Percentiles rank a stretch among this genome's conserved stretches.
phyloP scores from a whole-genome alignment of 257 asterid genomes.

The Thymus mandschuricus region DNA sequence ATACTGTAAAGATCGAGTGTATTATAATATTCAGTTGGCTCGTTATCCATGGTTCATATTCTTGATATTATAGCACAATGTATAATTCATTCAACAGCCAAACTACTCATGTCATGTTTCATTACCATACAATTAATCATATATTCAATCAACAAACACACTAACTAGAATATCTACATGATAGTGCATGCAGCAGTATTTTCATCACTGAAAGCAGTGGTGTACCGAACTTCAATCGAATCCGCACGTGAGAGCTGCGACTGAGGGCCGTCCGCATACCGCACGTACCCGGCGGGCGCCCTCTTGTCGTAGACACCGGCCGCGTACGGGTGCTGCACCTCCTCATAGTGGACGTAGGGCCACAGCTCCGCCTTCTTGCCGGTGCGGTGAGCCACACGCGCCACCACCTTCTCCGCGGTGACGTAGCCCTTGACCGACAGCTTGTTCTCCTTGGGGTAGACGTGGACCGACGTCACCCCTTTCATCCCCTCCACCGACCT shows the following conservation, averaged over 20 bases:
- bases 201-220: slow-evolving; percentile 95
- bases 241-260: slow-evolving; percentile 75
- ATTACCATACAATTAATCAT: no score
- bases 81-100: no score
- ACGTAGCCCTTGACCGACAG: slow-evolving; percentile 80
- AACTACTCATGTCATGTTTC: no score
- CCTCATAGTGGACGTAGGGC: slow-evolving; percentile 94
- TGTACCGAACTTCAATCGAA: slow-evolving; percentile 86
- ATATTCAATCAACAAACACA: neutral
- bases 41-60: no score
- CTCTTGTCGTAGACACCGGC: slow-evolving; percentile 78
- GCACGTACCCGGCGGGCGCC: slow-evolving; percentile 93
- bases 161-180: slow-evolving; percentile 45
- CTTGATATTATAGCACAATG: no score
- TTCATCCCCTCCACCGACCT: slow-evolving; percentile 91
- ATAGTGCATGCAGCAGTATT: slow-evolving; percentile 75
- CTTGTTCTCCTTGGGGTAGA: slow-evolving; percentile 76
- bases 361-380: slow-evolving; percentile 91
- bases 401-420: slow-evolving; percentile 76
- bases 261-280: slow-evolving; percentile 51
- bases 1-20: no score
- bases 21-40: no score
- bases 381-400: slow-evolving; percentile 85
- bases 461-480: slow-evolving; percentile 72
- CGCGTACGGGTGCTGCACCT: slow-evolving; percentile 85